Evolutionary conservation across 1,284 basidiomycete genomes (phyloP), one percentile per base, ranked within the genome.

Genomic region (Earliella scabrosa): DNA sequence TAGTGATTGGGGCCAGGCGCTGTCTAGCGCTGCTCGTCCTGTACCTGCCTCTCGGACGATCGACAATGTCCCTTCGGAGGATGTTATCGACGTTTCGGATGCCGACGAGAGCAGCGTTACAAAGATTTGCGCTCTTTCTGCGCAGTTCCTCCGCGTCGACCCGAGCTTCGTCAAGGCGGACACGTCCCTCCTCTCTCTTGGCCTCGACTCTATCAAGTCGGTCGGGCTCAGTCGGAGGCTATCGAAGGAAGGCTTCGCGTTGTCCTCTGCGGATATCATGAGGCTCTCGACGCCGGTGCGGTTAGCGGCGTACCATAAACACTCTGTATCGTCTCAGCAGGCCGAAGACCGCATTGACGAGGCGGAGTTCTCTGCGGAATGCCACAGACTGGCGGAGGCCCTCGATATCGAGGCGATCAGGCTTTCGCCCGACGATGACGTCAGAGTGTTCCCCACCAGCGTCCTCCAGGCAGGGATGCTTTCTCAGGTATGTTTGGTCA

Each of bases 391-490:
- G 26, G 36, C 24, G 3, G 23, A 54, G 5, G 66, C 63, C 10
- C 47, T 72, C 2, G 55, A 66, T 20, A 4, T 49, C 4, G 62
- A 63, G 1, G 38, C 62, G 20, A 7, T 75, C 21, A 68, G 67
- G 53, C 61, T 78, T 3, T 54, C 63, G 8, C 48, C 57, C 11
- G 63, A 64, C 8, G 80, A 82, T 50, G 51, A 68, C 24, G 68
- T 77, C 13, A 56, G 64, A 13, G 50, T 78, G 21, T 76, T 69
- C 54, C 76, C 79, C 16, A 75, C 75, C 11, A 82, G 78, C 4
- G 70, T 70, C 11, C 68, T 82, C 14, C 80, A 82, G 64, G 71
- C 77, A 16, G 80, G 80, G 6, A 81, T 82, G 79, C 64, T 82
- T 36, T 79, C 80, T 4, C 80, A 82, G 70, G 80, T 80, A 59